Evolutionary conservation across 2,329 filamentous ascomycete genomes (phyloP).

Genomic region (Ophiostoma sp.): DNA sequence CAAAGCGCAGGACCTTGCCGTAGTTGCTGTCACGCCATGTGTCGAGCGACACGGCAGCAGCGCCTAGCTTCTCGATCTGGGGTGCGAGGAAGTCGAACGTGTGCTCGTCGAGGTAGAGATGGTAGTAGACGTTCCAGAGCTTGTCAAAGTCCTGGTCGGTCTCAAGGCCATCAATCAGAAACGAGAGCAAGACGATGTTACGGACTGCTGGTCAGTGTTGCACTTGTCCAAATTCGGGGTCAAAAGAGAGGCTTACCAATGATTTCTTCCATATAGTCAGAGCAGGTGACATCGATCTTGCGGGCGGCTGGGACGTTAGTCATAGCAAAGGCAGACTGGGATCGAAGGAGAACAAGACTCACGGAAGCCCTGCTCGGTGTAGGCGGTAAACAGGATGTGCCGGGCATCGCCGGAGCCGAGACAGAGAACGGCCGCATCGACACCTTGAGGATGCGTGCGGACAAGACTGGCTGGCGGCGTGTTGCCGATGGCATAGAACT

Average conservation of each 20-base stretch:
- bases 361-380: slow-evolving; percentile 36
- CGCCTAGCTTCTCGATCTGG: slow-evolving; percentile 43
- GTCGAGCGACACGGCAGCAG: slow-evolving; percentile 35
- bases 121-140: slow-evolving; percentile 53
- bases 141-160: slow-evolving; percentile 26
- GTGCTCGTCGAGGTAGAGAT: slow-evolving; percentile 41
- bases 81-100: slow-evolving; percentile 35
- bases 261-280: not conserved
- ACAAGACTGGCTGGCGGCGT: slow-evolving; percentile 49
- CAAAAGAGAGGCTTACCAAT: not conserved
- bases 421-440: slow-evolving; percentile 46
- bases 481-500: slow-evolving; percentile 48
- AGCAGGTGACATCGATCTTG: not conserved
- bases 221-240: not conserved
- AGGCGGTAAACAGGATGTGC: slow-evolving; percentile 51
- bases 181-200: slow-evolving; percentile 48
- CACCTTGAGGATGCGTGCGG: slow-evolving; percentile 43
- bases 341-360: not conserved
- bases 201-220: slow-evolving; percentile 39
- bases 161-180: slow-evolving; percentile 42
- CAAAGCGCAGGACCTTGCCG: slow-evolving; percentile 43
- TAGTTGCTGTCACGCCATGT: slow-evolving; percentile 45
- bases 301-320: not conserved
- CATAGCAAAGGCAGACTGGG: too few relatives aligned
- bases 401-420: slow-evolving; percentile 54